A percentile compares a stretch with the other conserved stretches of the same genome.
These are phyloP conservation scores for Baudoinia panamericana DNA, from an alignment of 495 filamentous ascomycete genomes.

Conservation along the genomic window DNA sequence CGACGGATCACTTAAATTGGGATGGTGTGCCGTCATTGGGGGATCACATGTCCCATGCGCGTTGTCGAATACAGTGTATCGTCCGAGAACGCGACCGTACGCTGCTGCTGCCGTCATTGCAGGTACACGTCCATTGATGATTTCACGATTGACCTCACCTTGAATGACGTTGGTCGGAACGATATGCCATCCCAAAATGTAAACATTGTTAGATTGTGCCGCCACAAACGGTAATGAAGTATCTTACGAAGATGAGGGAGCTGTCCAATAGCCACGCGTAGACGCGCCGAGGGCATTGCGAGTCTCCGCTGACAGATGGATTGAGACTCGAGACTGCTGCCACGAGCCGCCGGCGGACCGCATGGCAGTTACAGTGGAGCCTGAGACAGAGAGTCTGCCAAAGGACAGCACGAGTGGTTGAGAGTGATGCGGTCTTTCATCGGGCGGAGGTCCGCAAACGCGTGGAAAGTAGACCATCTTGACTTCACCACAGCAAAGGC, in stretches of 20 bases:
- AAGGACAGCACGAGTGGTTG: not conserved
- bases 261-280: not conserved
- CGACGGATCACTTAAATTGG: not conserved
- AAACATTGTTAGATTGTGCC: too few relatives aligned
- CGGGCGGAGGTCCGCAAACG: not conserved
- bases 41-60: not conserved
- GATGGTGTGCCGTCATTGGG: not conserved
- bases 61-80: not conserved
- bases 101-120: too few relatives aligned
- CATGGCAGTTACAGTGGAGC: not conserved
- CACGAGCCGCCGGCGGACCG: slow-evolving; percentile 7
- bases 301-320: not conserved
- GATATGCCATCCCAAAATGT: too few relatives aligned
- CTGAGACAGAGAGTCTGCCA: not conserved
- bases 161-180: too few relatives aligned
- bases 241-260: not conserved
- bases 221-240: not conserved
- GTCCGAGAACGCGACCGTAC: not conserved
- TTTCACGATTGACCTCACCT: not conserved
- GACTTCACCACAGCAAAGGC: not conserved
- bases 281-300: not conserved
- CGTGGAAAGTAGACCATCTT: not conserved
- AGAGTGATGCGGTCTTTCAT: not conserved
- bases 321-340: not conserved
- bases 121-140: not conserved